Evolutionary conservation across 306 rosid genomes (phyloP).

Genomic region (Ziziphus jujuba): DNA sequence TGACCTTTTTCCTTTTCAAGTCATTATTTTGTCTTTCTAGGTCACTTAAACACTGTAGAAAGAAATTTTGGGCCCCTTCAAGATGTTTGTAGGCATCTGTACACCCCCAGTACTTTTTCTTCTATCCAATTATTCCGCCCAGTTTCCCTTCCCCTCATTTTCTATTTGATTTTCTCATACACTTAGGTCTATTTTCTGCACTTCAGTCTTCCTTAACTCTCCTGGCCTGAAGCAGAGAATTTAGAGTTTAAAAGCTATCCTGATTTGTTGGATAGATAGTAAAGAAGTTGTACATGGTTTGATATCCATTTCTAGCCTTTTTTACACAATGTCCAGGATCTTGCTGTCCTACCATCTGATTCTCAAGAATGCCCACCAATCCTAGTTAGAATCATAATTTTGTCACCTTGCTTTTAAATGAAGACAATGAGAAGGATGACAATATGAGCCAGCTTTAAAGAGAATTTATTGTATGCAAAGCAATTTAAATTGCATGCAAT

Average conservation of each 20-base stretch:
- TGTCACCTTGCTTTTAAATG: neutral
- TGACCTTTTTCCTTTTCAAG: neutral
- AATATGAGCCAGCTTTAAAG: neutral
- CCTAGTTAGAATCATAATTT: neutral
- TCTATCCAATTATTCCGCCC: neutral
- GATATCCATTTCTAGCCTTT: too few relatives aligned
- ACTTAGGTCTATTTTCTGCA: neutral
- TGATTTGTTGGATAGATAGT: neutral
- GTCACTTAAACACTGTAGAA: neutral
- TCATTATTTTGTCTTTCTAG: neutral
- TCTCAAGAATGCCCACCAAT: neutral
- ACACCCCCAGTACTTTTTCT: neutral
- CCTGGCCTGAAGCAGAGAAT: neutral
- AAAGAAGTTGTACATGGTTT: neutral
- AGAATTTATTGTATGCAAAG: neutral
- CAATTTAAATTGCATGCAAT: too few relatives aligned
- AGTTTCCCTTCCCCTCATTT: neutral
- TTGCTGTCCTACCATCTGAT: neutral
- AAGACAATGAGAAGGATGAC: neutral
- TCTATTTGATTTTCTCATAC: neutral
- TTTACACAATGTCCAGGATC: neutral
- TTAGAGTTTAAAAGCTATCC: neutral
- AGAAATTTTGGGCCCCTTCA: neutral
- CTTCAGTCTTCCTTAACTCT: neutral
- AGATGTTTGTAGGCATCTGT: neutral